These are phyloP conservation scores for Globisporangium echinulatum DNA, from an alignment of 352 stramenopile species.

Conservation along the genomic window DNA sequence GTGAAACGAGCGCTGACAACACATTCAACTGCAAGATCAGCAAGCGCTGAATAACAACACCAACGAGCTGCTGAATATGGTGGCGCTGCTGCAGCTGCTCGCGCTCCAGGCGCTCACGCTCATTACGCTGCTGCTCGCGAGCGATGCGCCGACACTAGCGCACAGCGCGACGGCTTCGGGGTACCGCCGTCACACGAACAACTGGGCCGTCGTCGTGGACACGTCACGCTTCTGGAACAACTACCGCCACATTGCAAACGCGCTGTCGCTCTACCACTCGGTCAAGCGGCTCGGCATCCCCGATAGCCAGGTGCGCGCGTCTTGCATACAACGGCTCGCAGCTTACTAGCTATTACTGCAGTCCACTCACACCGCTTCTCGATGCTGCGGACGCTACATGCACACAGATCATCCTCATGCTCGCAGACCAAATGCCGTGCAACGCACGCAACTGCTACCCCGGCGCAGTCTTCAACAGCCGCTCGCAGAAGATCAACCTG, in stretches of 20 bases:
- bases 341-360: not conserved
- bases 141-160: not conserved
- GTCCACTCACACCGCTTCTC: not conserved
- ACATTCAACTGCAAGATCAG: no score
- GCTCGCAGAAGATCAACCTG: constrained; percentile 87
- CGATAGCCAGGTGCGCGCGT: constrained; percentile 82
- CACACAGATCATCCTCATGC: constrained; percentile 92
- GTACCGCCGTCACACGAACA: constrained; percentile 79
- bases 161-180: constrained; percentile 9
- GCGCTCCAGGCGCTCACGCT: constrained; percentile 17
- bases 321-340: not conserved
- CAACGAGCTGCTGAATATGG: not conserved
- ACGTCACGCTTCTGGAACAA: constrained; percentile 97
- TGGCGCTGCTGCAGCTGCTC: constrained; percentile 8
- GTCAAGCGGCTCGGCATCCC: constrained; percentile 90
- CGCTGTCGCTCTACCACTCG: constrained; percentile 91
- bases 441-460: constrained; percentile 89
- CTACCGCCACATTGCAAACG: constrained; percentile 95
- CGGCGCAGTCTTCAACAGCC: constrained; percentile 87
- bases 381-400: not conserved
- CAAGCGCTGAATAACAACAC: no score
- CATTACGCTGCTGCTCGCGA: constrained; percentile 10
- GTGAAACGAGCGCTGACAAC: no score
- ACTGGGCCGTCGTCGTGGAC: constrained; percentile 86
- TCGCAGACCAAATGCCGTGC: constrained; percentile 95